These are phyloP conservation scores for Claviceps africana DNA, from an alignment of 2,329 filamentous ascomycete species.

Conservation along the genomic window DNA sequence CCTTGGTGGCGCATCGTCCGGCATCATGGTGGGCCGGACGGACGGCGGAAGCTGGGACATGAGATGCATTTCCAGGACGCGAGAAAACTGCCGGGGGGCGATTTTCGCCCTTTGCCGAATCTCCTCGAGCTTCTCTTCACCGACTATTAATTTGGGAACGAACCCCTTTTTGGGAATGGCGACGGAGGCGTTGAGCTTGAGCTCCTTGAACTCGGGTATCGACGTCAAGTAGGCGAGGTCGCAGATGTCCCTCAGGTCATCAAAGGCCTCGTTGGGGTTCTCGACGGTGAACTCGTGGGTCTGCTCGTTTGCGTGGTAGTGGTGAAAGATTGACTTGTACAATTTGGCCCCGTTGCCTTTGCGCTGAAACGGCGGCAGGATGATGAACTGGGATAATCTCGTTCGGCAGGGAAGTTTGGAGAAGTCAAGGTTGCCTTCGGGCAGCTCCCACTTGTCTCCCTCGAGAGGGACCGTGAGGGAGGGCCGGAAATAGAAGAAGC, in stretches of 20 bases:
- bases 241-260: constrained; percentile 62
- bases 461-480: constrained; percentile 30
- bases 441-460: constrained; percentile 29
- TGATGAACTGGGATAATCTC: constrained; percentile 83
- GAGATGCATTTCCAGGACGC: constrained; percentile 63
- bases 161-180: constrained; percentile 33
- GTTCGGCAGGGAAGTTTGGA: constrained; percentile 58
- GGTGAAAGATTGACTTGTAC: constrained; percentile 64
- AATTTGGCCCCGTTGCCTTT: constrained; percentile 66
- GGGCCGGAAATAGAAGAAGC: constrained; percentile 54
- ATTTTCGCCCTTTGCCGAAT: constrained; percentile 56
- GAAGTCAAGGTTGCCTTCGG: constrained; percentile 32
- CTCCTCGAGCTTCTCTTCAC: constrained; percentile 37
- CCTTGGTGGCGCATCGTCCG: constrained; percentile 27
- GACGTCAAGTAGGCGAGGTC: constrained; percentile 53
- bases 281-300: constrained; percentile 82
- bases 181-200: constrained; percentile 40
- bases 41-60: constrained; percentile 44
- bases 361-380: constrained; percentile 76
- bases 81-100: constrained; percentile 58
- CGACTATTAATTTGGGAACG: constrained; percentile 41
- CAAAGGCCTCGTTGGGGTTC: constrained; percentile 79
- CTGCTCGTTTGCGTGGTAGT: constrained; percentile 51
- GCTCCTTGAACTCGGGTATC: constrained; percentile 40
- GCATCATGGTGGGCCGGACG: constrained; percentile 37